Conservation (phyloP, 805 yeast genomes). For the Saccharomycopsis sp. region DNA sequence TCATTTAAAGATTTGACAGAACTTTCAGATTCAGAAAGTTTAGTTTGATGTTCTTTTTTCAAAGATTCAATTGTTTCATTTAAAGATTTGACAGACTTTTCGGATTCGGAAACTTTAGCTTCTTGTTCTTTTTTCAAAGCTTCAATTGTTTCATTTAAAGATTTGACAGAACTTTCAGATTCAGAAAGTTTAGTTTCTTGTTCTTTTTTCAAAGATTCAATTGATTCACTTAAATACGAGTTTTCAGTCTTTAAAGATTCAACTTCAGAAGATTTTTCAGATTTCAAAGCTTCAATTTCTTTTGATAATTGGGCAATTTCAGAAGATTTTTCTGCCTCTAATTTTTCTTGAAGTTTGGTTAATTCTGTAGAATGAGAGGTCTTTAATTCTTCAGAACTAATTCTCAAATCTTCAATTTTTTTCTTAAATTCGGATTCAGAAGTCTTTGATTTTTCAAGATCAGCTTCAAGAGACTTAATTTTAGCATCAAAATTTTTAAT, state of each 20-base stretch:
- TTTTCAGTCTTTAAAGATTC: neutral
- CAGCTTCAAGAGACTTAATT: neutral
- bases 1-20: neutral
- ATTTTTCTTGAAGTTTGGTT: neutral
- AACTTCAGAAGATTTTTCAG: neutral
- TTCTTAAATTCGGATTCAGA: neutral
- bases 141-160: neutral
- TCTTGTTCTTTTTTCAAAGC: neutral
- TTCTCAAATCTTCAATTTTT: neutral
- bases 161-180: neutral
- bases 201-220: neutral
- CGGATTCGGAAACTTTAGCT: neutral
- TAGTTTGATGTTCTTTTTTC: neutral
- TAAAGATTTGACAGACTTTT: neutral
- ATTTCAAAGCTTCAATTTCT: neutral
- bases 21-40: neutral
- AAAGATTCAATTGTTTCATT: neutral
- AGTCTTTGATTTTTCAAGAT: neutral
- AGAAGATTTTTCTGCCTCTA: neutral
- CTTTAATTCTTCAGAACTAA: neutral
- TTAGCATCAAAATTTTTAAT: neutral
- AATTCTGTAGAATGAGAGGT: neutral
- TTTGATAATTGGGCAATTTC: neutral
- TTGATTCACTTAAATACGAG: neutral
- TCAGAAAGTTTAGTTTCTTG: neutral